phyloP scores from a whole-genome alignment of 2,329 filamentous ascomycete species.

The Nigrograna mackinnonii region DNA sequence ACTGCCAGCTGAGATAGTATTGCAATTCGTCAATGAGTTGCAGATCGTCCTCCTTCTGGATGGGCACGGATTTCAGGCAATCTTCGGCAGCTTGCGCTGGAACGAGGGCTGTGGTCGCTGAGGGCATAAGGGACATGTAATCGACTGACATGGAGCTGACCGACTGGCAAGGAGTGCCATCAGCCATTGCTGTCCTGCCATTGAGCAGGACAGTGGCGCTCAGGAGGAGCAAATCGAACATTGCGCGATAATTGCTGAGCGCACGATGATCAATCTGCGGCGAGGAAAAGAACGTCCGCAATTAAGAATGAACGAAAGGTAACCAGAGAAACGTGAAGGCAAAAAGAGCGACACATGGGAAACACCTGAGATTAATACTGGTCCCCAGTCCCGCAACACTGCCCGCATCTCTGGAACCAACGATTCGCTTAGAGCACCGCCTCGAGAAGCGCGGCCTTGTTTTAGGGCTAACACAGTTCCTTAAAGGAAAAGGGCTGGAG shows the following conservation, averaged over 20 bases:
- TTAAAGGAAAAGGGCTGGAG: no score
- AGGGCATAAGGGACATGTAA: slow-evolving; percentile 13
- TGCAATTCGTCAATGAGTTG: slow-evolving; percentile 22
- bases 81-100: not conserved
- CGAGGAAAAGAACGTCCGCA: no score
- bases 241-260: no score
- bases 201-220: slow-evolving; percentile 18
- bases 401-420: no score
- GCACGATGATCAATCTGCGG: no score
- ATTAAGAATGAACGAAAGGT: no score
- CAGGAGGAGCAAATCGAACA: slow-evolving; percentile 15
- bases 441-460: no score
- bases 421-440: no score
- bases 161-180: slow-evolving; percentile 13
- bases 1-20: slow-evolving; percentile 30
- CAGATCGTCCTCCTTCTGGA: slow-evolving; percentile 10
- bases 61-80: not conserved
- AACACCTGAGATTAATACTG: not conserved
- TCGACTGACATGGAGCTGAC: slow-evolving; percentile 18
- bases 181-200: slow-evolving; percentile 15
- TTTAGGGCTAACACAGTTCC: no score
- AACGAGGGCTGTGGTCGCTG: slow-evolving; percentile 12
- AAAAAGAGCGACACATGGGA: not conserved
- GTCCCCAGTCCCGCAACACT: not conserved
- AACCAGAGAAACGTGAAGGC: not conserved